Conservation (phyloP, 2,329 filamentous ascomycete genomes). For the Ceratocystis huliohia region DNA sequence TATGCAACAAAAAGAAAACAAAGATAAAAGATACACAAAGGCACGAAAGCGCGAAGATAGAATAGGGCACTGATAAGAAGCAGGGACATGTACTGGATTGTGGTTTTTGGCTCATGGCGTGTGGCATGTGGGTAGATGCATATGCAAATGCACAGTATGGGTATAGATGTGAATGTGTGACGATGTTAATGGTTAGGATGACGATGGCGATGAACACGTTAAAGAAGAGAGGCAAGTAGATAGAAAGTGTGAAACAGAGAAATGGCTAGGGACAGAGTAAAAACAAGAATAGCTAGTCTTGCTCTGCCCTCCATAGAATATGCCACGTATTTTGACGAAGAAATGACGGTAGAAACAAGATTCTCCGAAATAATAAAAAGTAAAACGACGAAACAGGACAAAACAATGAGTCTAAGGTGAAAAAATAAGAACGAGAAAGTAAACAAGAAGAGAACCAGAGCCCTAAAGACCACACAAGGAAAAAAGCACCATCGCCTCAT, state of each 20-base stretch:
- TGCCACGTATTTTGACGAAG: background rate
- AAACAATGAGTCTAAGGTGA: background rate
- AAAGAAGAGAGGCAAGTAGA: background rate
- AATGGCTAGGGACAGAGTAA: background rate
- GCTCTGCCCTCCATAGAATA: too few relatives aligned
- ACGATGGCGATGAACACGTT: background rate
- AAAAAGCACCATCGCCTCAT: conserved; percentile 7
- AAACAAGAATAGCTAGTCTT: too few relatives aligned
- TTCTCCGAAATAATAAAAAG: background rate
- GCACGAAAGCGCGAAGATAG: too few relatives aligned
- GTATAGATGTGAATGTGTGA: background rate
- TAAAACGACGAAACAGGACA: background rate
- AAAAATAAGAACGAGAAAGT: background rate
- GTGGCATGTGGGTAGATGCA: background rate
- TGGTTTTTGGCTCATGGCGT: too few relatives aligned
- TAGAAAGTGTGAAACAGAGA: background rate
- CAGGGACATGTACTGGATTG: too few relatives aligned
- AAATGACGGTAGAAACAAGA: background rate
- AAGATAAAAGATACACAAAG: too few relatives aligned
- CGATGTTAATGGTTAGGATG: background rate
- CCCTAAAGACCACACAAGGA: conserved; percentile 11
- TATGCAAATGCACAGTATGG: background rate
- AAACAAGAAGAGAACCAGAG: conserved; percentile 2
- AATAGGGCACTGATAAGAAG: too few relatives aligned
- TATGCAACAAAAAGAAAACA: too few relatives aligned